These are phyloP conservation scores for Tetrapisispora pingtungensis DNA, from an alignment of 805 yeast species.

Conservation along the genomic window DNA sequence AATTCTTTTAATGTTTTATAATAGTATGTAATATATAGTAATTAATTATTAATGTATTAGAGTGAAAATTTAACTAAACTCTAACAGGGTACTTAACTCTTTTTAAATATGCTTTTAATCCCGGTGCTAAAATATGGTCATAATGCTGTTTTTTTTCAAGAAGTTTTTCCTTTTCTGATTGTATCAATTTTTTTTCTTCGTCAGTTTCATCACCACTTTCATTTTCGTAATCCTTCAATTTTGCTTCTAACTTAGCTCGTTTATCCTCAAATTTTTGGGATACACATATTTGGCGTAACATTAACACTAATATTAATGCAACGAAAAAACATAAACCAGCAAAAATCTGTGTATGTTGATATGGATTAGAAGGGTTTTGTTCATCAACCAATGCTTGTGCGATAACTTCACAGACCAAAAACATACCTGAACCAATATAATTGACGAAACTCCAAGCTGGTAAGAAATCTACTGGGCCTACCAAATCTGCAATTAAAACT, in stretches of 20 bases:
- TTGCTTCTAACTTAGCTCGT: slow-evolving; percentile 3
- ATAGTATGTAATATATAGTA: too few relatives aligned
- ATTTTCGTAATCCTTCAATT: not conserved
- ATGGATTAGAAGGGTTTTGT: slow-evolving; percentile 30
- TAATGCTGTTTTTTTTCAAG: not conserved
- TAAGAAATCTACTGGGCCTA: slow-evolving; percentile 30
- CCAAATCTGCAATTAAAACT: slow-evolving; percentile 35
- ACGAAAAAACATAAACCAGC: slow-evolving; percentile 42
- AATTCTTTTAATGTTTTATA: not conserved
- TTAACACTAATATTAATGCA: slow-evolving; percentile 34
- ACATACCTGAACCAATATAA: slow-evolving; percentile 23
- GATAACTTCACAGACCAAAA: slow-evolving; percentile 43
- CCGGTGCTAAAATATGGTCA: slow-evolving; percentile 9
- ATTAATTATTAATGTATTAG: too few relatives aligned
- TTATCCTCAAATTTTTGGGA: slow-evolving; percentile 6
- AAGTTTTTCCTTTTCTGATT: not conserved
- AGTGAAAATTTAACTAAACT: not conserved
- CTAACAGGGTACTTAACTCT: slow-evolving; percentile 11
- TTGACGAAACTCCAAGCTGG: slow-evolving; percentile 33
- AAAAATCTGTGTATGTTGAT: slow-evolving; percentile 49
- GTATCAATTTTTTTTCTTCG: slow-evolving; percentile 1
- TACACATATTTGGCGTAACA: slow-evolving; percentile 46
- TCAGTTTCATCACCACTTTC: slow-evolving; percentile 2
- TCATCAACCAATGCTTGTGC: slow-evolving; percentile 39
- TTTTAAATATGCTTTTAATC: slow-evolving; percentile 12